Evolutionary conservation across 2,329 filamentous ascomycete genomes (phyloP), one percentile per base, ranked within the genome.

Genomic region (Pochonia chlamydosporia): DNA sequence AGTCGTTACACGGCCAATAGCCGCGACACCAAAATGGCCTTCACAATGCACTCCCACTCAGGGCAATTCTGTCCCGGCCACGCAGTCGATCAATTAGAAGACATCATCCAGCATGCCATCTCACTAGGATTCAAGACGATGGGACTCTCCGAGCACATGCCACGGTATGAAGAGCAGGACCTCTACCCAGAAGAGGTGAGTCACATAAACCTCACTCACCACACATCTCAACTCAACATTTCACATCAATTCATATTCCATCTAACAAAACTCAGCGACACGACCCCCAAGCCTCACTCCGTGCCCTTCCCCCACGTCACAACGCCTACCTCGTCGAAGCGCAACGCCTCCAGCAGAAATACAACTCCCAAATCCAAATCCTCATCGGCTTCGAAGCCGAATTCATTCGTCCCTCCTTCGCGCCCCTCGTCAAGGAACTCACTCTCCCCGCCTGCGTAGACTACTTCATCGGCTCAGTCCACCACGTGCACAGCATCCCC

Each of bases 41-140:
- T 95, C 71, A 95, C 93, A 4, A 95, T 97, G 74, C 93, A 99
- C 69, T 95, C 89, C 62, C 93, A 99, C 71, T 97, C 93, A 31
- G 93, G 93, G 53, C 89, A 99, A 65, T 99, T 99, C 73, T 99
- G 93, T 72, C 84, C 84, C 9, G 82, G 85, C 57, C 93, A 99
- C 72, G 93, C 93, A 43, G 82, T 85, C 62, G 82, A 95, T 63
- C 78, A 82, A 18, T 79, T 99, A 9, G 92, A 97, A 65, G 84
- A 89, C 54, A 81, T 97, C 42, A 74, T 97, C 57, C 79, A 84
- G 60, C 79, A 83, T 11, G 92, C 92, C 54, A 89, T 97, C 56
- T 68, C 75, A 41, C 76, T 85, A 51, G 84, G 86, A 37, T 93
- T 95, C 78, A 81, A 82, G 52, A 86, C 86, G 18, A 90, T 96